Evolutionary conservation across 1,284 basidiomycete species (phyloP), one percentile per base, ranked within the genome.

Genomic region (Neotropicomus parvogracilis): DNA sequence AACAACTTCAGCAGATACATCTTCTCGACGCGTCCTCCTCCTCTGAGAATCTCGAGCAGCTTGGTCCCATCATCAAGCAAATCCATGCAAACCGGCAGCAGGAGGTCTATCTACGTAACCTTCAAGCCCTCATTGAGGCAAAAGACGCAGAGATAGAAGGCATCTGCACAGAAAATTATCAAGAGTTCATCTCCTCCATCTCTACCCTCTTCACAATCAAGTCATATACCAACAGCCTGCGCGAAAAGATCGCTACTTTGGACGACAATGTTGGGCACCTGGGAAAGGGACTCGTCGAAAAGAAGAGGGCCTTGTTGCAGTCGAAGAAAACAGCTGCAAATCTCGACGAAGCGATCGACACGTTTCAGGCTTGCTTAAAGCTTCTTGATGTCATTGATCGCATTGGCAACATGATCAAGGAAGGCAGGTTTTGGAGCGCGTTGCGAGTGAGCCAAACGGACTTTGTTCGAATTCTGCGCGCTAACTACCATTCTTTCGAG

Each of bases 101-200:
- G 62, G 93, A 97, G 53, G 80, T 85, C 12, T 99, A 95, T 68
- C 79, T 99, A 29, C 81, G 88, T 38, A 91, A 88, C 35, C 75
- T 98, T 42, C 88, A 92, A 59, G 77, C 75, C 16, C 90, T 98
- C 59, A 89, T 98, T 42, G 83, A 89, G 60, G 83, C 92, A 55
- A 97, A 98, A 71, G 97, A 99, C 65, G 77, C 80, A 49, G 95
- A 99, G 70, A 99, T 99, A 63, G 92, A 98, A 72, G 83, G 81
- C 51, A 94, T 98, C 69, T 99, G 97, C 70, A 83, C 87, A 50
- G 87, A 89, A 58, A 98, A 98, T 68, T 97, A 99, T 66, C 91
- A 95, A 72, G 97, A 99, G 67, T 99, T 99, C 65, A 93, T 97
- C 20, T 85, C 87, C 19, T 97, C 95, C 8, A 94, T 98, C 9